Conservation (phyloP, 2,329 filamentous ascomycete species). For the Exophiala aquamarina region DNA sequence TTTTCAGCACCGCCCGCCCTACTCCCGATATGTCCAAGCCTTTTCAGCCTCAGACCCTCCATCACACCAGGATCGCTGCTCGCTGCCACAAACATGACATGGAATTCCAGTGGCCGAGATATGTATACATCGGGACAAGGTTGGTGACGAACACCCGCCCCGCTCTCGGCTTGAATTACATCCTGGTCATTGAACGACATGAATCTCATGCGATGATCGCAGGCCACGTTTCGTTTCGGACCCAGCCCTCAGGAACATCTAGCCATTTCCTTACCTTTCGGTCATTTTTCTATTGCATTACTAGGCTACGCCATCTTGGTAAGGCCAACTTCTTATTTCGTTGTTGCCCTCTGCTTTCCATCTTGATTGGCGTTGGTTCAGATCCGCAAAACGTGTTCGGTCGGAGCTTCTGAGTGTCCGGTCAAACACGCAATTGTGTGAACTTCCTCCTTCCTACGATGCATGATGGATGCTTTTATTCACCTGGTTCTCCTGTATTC, state of each 20-base stretch:
- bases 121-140: constrained; percentile 1
- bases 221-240: constrained; percentile 25
- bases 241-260: constrained; percentile 16
- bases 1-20: constrained; percentile 23
- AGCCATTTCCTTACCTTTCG: constrained; percentile 3
- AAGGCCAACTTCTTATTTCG: constrained; percentile 19
- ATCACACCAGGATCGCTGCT: constrained; percentile 6
- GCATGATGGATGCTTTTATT: constrained; percentile 2
- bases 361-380: constrained; percentile 15
- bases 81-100: constrained; percentile 4
- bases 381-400: constrained; percentile 15
- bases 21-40: constrained; percentile 17
- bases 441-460: constrained; percentile 10
- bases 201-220: constrained; percentile 4
- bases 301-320: constrained; percentile 11
- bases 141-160: constrained; percentile 19
- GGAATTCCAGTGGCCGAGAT: neutral
- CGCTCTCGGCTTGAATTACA: constrained; percentile 9
- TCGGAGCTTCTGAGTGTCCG: constrained; percentile 9
- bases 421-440: constrained; percentile 7
- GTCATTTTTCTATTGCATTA: constrained; percentile 2
- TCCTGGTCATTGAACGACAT: constrained; percentile 2
- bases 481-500: neutral
- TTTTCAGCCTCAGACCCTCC: constrained; percentile 25
- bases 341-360: constrained; percentile 7